Conservation (phyloP, 1,284 basidiomycete genomes). For the Fomes fomentarius region DNA sequence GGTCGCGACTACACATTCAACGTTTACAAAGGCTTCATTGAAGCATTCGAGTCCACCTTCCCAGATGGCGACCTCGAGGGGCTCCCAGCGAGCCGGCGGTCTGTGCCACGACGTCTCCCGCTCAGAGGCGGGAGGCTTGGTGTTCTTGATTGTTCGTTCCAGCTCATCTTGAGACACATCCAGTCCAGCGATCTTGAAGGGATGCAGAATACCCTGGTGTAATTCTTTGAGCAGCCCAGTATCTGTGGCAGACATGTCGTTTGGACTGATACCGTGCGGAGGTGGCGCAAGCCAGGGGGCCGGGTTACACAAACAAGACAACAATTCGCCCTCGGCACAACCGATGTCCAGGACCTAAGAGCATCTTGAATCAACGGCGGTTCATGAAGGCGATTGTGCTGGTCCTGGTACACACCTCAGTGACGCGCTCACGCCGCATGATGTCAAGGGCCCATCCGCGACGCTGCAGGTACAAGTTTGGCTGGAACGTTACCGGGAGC, state of each 20-base stretch:
- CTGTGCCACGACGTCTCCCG: constrained; percentile 16
- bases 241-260: background rate
- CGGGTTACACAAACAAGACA: constrained; percentile 70
- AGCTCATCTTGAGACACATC: constrained; percentile 63
- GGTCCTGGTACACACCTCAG: constrained; percentile 47
- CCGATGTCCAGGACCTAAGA: constrained; percentile 82
- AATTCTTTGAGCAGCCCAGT: constrained; percentile 6
- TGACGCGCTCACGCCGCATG: constrained; percentile 60
- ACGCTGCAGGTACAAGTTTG: constrained; percentile 71
- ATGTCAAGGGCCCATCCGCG: constrained; percentile 72
- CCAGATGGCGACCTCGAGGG: constrained; percentile 76
- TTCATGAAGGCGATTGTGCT: background rate
- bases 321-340: constrained; percentile 77
- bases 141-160: constrained; percentile 50
- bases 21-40: constrained; percentile 74
- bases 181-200: constrained; percentile 63
- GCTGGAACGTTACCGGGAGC: constrained; percentile 69
- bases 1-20: constrained; percentile 84
- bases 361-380: too few relatives aligned
- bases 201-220: constrained; percentile 46
- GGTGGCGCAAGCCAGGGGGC: constrained; percentile 60
- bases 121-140: constrained; percentile 37
- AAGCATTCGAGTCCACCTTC: constrained; percentile 79
- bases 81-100: constrained; percentile 65
- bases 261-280: constrained; percentile 10